A percentile compares a stretch with the other conserved stretches of the same genome.
These are phyloP conservation scores for Dicorynia guianensis DNA, from an alignment of 306 rosid species.

Conservation along the genomic window DNA sequence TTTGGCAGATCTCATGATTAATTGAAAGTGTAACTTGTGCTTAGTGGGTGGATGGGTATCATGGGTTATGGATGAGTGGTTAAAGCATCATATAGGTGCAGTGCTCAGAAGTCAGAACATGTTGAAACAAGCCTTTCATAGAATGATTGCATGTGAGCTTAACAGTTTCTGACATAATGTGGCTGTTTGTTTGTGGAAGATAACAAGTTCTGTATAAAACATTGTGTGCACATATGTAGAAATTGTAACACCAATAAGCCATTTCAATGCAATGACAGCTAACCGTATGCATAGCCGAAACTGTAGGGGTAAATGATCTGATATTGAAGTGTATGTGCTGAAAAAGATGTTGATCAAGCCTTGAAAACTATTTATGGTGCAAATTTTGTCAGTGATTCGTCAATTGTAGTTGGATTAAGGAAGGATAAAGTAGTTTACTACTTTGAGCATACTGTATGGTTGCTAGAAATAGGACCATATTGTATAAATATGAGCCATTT, in stretches of 20 bases:
- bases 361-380: too few species aligned
- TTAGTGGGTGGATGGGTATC: too few species aligned
- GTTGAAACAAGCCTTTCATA: slow-evolving; percentile 23
- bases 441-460: too few species aligned
- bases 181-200: not conserved
- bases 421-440: too few species aligned
- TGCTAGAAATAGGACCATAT: too few species aligned
- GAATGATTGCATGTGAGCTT: slow-evolving; percentile 2
- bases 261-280: not conserved
- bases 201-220: not conserved
- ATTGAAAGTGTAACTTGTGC: too few species aligned
- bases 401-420: too few species aligned
- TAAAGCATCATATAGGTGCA: not conserved
- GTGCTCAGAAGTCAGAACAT: slow-evolving; percentile 5
- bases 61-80: too few species aligned
- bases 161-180: slow-evolving; percentile 4
- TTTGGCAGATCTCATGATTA: too few species aligned
- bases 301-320: not conserved
- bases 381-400: too few species aligned
- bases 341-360: not conserved
- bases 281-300: not conserved
- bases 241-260: not conserved
- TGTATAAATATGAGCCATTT: too few species aligned
- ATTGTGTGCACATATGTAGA: not conserved
- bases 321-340: not conserved